Conservation (phyloP, 2,329 filamentous ascomycete species). For the Diaporthe vaccinii region DNA sequence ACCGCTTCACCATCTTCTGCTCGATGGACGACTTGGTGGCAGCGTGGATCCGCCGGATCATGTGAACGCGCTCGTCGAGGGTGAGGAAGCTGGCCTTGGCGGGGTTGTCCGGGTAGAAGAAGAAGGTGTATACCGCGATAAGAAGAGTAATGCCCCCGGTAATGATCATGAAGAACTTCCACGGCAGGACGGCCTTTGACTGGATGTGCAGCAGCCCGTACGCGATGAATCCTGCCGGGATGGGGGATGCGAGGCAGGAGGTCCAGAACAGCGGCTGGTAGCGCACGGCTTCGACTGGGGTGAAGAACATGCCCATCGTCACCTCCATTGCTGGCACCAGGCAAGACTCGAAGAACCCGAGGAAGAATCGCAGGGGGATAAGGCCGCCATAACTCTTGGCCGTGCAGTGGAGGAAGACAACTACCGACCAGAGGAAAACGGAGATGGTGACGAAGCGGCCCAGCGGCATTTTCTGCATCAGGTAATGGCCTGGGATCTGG, state of each 20-base stretch:
- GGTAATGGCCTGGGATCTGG: constrained; percentile 55
- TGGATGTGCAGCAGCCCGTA: constrained; percentile 56
- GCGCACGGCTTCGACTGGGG: constrained; percentile 50
- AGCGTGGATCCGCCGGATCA: constrained; percentile 49
- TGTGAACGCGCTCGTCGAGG: constrained; percentile 42
- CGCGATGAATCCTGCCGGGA: constrained; percentile 54
- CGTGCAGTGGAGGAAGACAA: constrained; percentile 55
- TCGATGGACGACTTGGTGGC: constrained; percentile 54
- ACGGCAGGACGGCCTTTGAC: constrained; percentile 48
- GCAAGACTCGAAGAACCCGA: constrained; percentile 53
- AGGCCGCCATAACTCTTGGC: constrained; percentile 53
- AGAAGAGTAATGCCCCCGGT: constrained; percentile 53
- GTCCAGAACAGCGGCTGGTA: constrained; percentile 53
- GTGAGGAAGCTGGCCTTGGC: constrained; percentile 43
- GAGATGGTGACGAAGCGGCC: constrained; percentile 52
- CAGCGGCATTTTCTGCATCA: constrained; percentile 56
- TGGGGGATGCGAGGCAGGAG: constrained; percentile 51
- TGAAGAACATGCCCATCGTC: constrained; percentile 57
- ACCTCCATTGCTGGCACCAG: constrained; percentile 57
- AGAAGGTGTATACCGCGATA: constrained; percentile 51
- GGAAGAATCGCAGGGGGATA: constrained; percentile 52
- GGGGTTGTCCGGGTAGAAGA: constrained; percentile 48
- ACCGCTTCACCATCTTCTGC: constrained; percentile 53
- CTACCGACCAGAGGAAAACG: constrained; percentile 53
- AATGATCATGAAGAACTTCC: constrained; percentile 57